Conservation (phyloP, 2,329 filamentous ascomycete genomes). For the Torrubiella hemipterigena region DNA sequence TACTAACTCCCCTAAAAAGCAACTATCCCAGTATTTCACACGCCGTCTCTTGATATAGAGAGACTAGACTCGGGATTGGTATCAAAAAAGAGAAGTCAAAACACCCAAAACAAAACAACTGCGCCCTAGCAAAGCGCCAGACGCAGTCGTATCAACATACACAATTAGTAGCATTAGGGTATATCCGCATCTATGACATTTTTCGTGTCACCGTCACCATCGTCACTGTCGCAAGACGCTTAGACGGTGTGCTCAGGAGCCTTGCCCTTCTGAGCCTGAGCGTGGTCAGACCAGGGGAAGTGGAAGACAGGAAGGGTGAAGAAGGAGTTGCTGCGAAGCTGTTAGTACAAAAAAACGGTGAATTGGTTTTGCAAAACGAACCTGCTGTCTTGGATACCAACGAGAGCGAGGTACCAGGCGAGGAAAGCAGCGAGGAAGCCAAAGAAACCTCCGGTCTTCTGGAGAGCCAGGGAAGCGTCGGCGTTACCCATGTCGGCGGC, state of each 20-base stretch:
- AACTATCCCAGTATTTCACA: too few relatives aligned
- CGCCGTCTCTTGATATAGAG: too few relatives aligned
- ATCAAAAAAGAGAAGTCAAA: too few relatives aligned
- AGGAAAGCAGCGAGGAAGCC: constrained; percentile 71
- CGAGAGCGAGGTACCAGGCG: constrained; percentile 80
- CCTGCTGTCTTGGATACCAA: constrained; percentile 65
- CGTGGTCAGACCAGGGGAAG: constrained; percentile 88
- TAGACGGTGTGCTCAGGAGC: not conserved
- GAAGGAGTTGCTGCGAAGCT: constrained; percentile 59
- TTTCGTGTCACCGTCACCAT: too few relatives aligned
- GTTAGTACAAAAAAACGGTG: constrained; percentile 18
- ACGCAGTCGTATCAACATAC: too few relatives aligned
- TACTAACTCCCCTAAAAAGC: too few relatives aligned
- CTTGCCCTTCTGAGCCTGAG: constrained; percentile 40
- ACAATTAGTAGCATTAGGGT: too few relatives aligned
- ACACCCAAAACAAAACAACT: too few relatives aligned
- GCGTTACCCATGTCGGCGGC: constrained; percentile 38
- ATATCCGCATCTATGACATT: too few relatives aligned
- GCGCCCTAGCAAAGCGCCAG: too few relatives aligned
- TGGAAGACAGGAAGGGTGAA: constrained; percentile 86
- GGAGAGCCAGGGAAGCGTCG: constrained; percentile 33
- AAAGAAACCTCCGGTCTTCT: constrained; percentile 65
- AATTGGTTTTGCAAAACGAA: constrained; percentile 20
- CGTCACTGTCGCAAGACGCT: not conserved
- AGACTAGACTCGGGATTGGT: too few relatives aligned